Base-by-base conservation (phyloP, 768 basidiomycete species). In the Mycena venus region DNA sequence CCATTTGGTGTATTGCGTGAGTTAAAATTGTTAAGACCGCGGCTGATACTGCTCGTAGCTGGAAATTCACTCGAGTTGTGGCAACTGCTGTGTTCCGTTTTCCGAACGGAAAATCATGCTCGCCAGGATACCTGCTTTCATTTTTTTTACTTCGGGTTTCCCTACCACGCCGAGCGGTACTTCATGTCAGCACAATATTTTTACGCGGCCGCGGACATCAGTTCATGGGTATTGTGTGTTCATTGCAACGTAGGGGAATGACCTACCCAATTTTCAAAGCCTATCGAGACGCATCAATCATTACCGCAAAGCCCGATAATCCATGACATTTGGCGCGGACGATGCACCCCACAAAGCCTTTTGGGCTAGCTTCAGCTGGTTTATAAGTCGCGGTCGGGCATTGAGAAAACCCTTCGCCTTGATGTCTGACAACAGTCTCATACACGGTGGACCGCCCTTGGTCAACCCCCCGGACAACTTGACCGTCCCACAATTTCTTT, bases 401-500 rank as follows among this genome's bases (percentile, higher is more conserved):
- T 58, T 44, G 34, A n/a, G 11, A 15, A 36, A 19, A 21, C 44
- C 32, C 8, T 55, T 25, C 44, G 27, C 32, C 31, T 15, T 36
- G 63, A 64, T 69, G 44, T n/a, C 60, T 23, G 53, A 59, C 66
- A 55, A 61, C 42, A 29, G 65, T 29, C 36, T 55, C 59, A 53
- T 34, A 34, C 64, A 61, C 56, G 11, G 59, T 62, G 72, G 66
- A 64, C 59, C 34, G 17, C 47, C 27, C 21, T 55, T 73, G 51
- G 60, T 69, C 34, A 21, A 6, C n/a, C 72, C 72, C 34, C 72
- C 72, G 10, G 66, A 73, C 36, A 51, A 75, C 53, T 65, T 88
- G 36, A 86, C 86, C 3, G 78, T 88, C 1, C 82, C 87, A 0
- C 86, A 88, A 58, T 88, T 88, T 68, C 79, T 88, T 23, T 77